phyloP scores from a whole-genome alignment of 495 filamentous ascomycete species.

The Xylaria sp. region DNA sequence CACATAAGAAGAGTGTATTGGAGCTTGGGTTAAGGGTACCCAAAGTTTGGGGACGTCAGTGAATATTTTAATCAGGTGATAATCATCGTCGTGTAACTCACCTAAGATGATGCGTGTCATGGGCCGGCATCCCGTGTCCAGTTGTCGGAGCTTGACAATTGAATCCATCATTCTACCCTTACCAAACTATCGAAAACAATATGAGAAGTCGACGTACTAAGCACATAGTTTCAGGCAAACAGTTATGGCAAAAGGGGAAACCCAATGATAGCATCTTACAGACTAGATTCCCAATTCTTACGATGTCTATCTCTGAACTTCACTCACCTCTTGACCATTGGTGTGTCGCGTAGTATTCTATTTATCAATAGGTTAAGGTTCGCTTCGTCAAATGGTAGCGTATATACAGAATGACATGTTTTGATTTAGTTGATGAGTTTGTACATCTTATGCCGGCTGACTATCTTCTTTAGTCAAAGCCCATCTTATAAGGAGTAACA shows the following conservation, averaged over 20 bases:
- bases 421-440: background rate
- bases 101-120: too few species aligned
- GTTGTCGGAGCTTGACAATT: background rate
- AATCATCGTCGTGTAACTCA: too few species aligned
- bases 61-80: too few species aligned
- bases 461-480: background rate
- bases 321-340: background rate
- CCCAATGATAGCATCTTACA: background rate
- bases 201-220: background rate
- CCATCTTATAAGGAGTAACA: too few species aligned
- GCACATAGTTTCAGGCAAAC: background rate
- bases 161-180: background rate
- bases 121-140: too few species aligned
- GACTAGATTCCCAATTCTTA: background rate
- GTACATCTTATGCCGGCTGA: background rate
- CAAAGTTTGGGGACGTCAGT: too few species aligned
- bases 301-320: background rate
- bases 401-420: background rate
- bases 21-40: background rate
- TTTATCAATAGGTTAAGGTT: background rate
- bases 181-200: too few species aligned
- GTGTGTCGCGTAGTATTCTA: background rate
- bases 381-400: background rate
- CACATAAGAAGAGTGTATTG: background rate
- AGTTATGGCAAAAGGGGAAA: background rate